These are phyloP conservation scores for Corylus americana DNA, from an alignment of 306 rosid genomes.

Conservation along the genomic window DNA sequence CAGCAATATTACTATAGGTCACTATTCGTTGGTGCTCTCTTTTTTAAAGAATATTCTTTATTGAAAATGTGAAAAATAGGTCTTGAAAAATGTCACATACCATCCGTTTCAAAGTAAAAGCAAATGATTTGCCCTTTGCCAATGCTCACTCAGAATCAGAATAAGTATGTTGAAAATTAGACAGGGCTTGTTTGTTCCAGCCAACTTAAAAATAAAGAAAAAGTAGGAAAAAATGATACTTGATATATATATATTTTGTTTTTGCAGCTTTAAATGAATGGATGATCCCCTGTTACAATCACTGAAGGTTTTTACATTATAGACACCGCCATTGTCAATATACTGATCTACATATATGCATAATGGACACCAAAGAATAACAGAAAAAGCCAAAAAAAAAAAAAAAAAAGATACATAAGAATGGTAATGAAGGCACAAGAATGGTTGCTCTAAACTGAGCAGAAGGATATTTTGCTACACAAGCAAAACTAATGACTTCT, in stretches of 20 bases:
- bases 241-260: background rate
- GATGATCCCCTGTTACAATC: background rate
- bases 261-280: background rate
- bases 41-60: too few species aligned
- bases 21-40: too few species aligned
- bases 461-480: slow-evolving; percentile 28
- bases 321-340: background rate
- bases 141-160: too few species aligned
- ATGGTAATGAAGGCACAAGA: background rate
- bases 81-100: too few species aligned
- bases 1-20: too few species aligned
- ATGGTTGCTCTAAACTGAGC: slow-evolving; percentile 14
- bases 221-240: background rate
- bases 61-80: too few species aligned
- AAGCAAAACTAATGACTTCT: slow-evolving; percentile 49
- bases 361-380: background rate
- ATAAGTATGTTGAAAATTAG: too few species aligned
- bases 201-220: too few species aligned
- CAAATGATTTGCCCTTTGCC: too few species aligned
- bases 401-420: background rate
- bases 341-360: background rate
- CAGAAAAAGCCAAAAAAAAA: background rate
- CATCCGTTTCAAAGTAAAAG: too few species aligned
- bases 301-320: background rate
- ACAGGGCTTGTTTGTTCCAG: too few species aligned